A percentile compares a stretch with the other conserved stretches of the same genome.
These are phyloP conservation scores for Microbotryomycetes sp. DNA, from an alignment of 1,284 basidiomycete species.

Conservation along the genomic window DNA sequence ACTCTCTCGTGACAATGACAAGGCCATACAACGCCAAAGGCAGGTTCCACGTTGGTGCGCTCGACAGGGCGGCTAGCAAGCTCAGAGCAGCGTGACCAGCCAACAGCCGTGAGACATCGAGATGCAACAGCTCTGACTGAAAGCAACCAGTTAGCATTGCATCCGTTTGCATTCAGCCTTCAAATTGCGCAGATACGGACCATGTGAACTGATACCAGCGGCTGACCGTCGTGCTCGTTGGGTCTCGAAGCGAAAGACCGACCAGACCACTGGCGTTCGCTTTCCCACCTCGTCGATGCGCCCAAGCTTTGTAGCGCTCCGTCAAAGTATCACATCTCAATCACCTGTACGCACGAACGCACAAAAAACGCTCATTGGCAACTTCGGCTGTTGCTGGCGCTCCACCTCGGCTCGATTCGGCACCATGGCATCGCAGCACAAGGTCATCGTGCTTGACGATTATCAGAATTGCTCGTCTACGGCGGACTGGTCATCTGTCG, in stretches of 20 bases:
- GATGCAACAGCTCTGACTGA: background rate
- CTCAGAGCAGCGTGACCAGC: conserved; percentile 17
- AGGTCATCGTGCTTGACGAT: conserved; percentile 57
- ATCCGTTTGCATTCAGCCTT: too few species aligned
- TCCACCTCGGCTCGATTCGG: background rate
- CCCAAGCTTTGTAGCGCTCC: too few species aligned
- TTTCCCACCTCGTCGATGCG: background rate
- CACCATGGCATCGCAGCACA: conserved; percentile 5
- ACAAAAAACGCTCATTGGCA: too few species aligned
- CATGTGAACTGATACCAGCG: too few species aligned
- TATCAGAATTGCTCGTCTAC: conserved; percentile 54
- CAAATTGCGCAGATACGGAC: too few species aligned
- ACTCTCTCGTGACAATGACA: conserved; percentile 6
- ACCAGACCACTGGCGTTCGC: background rate
- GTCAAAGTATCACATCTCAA: too few species aligned
- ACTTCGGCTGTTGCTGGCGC: background rate
- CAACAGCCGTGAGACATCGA: conserved; percentile 11
- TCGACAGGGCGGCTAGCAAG: conserved; percentile 14
- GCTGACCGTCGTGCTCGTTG: too few species aligned
- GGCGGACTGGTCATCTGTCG: conserved; percentile 53
- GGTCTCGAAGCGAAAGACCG: too few species aligned
- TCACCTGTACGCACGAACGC: background rate
- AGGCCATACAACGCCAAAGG: conserved; percentile 27
- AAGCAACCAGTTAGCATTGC: too few species aligned
- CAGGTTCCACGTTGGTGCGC: conserved; percentile 21